These are phyloP conservation scores for Durusdinium trenchii DNA, from an alignment of 73 alveolate species.

Conservation along the genomic window DNA sequence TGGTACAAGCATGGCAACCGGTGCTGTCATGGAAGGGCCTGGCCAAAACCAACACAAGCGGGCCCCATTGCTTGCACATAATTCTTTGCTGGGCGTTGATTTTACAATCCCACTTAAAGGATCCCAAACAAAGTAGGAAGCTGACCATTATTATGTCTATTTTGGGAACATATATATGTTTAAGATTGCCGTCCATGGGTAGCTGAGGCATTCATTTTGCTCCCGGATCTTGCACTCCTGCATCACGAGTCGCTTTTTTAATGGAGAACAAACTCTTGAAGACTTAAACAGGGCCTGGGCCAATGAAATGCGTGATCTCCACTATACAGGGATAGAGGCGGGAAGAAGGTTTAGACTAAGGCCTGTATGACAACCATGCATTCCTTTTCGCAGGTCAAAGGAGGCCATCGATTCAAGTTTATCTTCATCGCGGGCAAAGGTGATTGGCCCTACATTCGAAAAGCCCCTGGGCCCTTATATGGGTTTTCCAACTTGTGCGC, in stretches of 20 bases:
- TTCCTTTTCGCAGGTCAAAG: not conserved
- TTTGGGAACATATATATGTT: no score
- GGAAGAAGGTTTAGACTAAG: not conserved
- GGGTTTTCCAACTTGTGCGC: not conserved
- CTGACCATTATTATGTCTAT: no score
- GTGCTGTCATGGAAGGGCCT: not conserved
- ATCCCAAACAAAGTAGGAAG: no score
- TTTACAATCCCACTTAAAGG: no score
- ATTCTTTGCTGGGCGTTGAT: no score
- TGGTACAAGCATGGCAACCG: slow-evolving; percentile 43
- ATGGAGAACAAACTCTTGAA: not conserved
- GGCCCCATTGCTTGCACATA: not conserved
- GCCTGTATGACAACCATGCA: not conserved
- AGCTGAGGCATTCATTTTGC: slow-evolving; percentile 50
- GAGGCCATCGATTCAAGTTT: not conserved
- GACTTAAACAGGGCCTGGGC: slow-evolving; percentile 28
- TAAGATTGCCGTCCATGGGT: not conserved
- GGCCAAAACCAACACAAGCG: slow-evolving; percentile 1
- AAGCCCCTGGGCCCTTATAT: not conserved
- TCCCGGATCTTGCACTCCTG: slow-evolving; percentile 31
- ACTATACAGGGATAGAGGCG: slow-evolving; percentile 13
- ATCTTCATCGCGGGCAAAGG: slow-evolving; percentile 1
- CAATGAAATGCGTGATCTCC: not conserved
- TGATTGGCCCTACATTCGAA: not conserved
- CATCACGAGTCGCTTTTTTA: slow-evolving; percentile 4